Evolutionary conservation across 768 basidiomycete genomes (phyloP), one percentile per base, ranked within the genome.

Genomic region (Mycena maculata): DNA sequence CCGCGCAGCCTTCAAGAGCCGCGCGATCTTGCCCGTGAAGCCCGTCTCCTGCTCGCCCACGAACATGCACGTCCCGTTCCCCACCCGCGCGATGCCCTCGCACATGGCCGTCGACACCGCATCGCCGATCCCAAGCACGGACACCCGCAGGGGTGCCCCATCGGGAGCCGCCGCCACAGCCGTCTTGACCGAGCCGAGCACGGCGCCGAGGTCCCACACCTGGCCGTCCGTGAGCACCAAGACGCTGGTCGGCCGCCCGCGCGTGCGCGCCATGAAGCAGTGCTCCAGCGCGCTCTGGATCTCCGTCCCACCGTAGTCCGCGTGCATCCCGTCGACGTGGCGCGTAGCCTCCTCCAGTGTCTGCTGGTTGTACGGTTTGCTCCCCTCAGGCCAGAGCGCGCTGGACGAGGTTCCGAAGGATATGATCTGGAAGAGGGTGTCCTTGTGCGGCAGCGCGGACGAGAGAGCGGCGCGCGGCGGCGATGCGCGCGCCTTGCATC

Each of bases 171-270:
- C 52, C 3, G 4, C 58, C 13, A 82, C 69, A 15, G 76, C 78
- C 2, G 60, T 41, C 4, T 72, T 18, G 5, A 59, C 48, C 20
- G 16, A 28, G 31, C 22, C n/a, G 22, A 54, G 25, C 12, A 76
- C 44, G 1, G 56, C 30, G 9, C 73, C 45, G 0, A 22, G 1
- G 10, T 66, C 63, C 56, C 60, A 68, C 7, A 52, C 73, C 31
- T 76, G 65, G n/a, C 85, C 85, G 49, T 85, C 85, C 2, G 85
- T 86, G 8, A 86, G 76, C 7, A 86, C 64, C 53, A 86, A 83
- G 7, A 84, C 68, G n/a, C 67, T 75, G 0, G 82, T 79, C 4
- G 84, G 79, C 1, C 76, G 76, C 48, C 74, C 67, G 9, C n/a
- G 54, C 2, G 48, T 70, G 10, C 81, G 78, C 1, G 64, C 66